Base-by-base conservation (phyloP, 2,329 filamentous ascomycete species). In the Teratosphaeria viscida region DNA sequence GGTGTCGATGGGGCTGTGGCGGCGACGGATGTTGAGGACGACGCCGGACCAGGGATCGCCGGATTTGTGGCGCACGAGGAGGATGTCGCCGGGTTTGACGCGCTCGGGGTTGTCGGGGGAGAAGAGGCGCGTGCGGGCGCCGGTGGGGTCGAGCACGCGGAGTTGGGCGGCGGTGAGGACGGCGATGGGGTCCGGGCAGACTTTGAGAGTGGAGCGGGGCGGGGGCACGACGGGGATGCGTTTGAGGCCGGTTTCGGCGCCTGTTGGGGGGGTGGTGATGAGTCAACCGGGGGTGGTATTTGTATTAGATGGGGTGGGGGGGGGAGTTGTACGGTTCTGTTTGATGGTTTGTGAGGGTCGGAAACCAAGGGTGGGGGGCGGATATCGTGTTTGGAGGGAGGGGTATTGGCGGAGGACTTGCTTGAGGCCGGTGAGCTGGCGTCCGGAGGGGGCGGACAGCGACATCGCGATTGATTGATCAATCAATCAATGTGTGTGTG, bases 31-130 rank as follows among this genome's bases (percentile, higher is more conserved):
- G 71, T 88, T 88, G 71, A 99, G 80, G 69, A 89, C 88, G 14
- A 94, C 90, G 49, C 94, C 94, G 1, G 91, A 84, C 72, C 96
- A 96, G 6, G 92, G 90, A 74, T 97, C 92, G 62, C 87, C 87
- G 63, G 85, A 89, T 73, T 87, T 88, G 70, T 90, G 87, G 52
- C 90, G 90, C 55, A 96, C 89, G 68, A 95, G 90, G 39, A 99
- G 81, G 64, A 99, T 89, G 75, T 99, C 94, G 69, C 94, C 94
- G 1, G 88, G 84, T 68, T 88, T 87, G 59, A 87, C 90, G 68
- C 85, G 83, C 73, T 96, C 90, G 35, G 83, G 82, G 75, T 92
- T 95, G 57, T 81, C 76, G 66, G 83, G 84, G 65, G 85, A 84
- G 79, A 99, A 96, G 60, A 99, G 85, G 35, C 85, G 83, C 52